Conservation (phyloP, 2,329 filamentous ascomycete species). For the Fusarium longipes region DNA sequence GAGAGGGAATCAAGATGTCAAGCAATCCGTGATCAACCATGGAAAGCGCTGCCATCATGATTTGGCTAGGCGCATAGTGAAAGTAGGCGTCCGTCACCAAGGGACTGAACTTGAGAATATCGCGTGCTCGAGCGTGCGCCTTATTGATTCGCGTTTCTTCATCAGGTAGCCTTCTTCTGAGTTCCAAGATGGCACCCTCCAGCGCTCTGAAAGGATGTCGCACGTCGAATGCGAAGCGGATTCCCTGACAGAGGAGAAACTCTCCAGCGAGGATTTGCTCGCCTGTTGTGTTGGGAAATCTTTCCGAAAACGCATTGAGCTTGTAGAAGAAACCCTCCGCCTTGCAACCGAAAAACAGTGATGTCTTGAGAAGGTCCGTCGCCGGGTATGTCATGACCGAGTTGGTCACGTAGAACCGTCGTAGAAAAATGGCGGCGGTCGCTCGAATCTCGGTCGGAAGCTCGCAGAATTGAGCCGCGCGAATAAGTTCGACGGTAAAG, state of each 20-base stretch:
- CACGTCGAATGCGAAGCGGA: conserved; percentile 94
- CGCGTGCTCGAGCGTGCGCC: conserved; percentile 79
- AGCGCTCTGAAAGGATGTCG: conserved; percentile 89
- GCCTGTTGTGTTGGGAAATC: conserved; percentile 75
- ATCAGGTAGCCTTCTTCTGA: conserved; percentile 74
- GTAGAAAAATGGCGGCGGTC: conserved; percentile 89
- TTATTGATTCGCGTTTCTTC: conserved; percentile 64
- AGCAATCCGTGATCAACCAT: conserved; percentile 77
- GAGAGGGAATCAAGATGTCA: conserved; percentile 59
- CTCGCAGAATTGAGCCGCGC: conserved; percentile 65
- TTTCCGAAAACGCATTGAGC: conserved; percentile 72
- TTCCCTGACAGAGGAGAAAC: conserved; percentile 89
- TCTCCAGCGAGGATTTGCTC: conserved; percentile 91
- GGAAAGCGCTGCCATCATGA: conserved; percentile 84
- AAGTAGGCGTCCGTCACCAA: conserved; percentile 96
- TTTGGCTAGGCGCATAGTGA: conserved; percentile 92
- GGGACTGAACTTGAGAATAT: conserved; percentile 81
- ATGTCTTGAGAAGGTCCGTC: conserved; percentile 87
- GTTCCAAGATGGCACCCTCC: conserved; percentile 86
- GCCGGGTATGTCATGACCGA: conserved; percentile 97
- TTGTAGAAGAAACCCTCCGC: conserved; percentile 85
- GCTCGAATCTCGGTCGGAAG: conserved; percentile 63
- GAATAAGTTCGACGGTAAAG: conserved; percentile 72
- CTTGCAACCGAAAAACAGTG: conserved; percentile 93
- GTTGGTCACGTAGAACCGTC: conserved; percentile 95